These are phyloP conservation scores for Sanghuangporus weigelae DNA, from an alignment of 1,284 basidiomycete genomes.

Conservation along the genomic window DNA sequence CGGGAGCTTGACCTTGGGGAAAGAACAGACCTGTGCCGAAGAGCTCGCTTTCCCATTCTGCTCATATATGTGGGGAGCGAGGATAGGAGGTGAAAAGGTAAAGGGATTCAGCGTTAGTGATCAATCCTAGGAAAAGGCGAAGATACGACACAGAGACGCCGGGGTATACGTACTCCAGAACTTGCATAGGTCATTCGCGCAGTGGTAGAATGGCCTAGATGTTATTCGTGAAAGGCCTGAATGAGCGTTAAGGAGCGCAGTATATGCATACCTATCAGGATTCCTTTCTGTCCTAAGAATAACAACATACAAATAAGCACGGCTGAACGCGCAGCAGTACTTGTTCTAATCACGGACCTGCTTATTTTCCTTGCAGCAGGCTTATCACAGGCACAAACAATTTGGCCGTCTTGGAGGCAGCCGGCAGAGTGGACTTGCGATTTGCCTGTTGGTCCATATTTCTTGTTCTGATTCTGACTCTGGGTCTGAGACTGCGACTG, in stretches of 20 bases:
- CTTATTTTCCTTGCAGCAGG: neutral
- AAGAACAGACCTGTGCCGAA: neutral
- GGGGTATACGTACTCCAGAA: conserved; percentile 12
- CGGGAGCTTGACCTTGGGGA: neutral
- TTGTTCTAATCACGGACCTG: neutral
- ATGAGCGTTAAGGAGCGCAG: neutral
- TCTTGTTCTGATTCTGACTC: neutral
- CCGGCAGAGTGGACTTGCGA: conserved; percentile 3
- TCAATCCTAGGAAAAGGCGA: neutral
- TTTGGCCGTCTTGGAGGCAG: neutral
- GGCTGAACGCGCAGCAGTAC: neutral
- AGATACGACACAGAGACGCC: neutral
- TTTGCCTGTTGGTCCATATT: neutral
- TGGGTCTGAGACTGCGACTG: neutral
- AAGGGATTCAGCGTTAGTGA: neutral
- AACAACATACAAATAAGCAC: neutral
- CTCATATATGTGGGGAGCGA: neutral
- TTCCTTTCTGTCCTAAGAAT: neutral
- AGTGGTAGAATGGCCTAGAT: conserved; percentile 11
- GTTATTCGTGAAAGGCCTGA: neutral
- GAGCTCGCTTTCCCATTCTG: conserved; percentile 16
- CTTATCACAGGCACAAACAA: neutral
- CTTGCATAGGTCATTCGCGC: neutral
- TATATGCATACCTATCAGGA: neutral
- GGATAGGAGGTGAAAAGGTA: neutral